Percentiles rank a stretch among this genome's conserved stretches.
Evolutionary conservation across 1,284 basidiomycete genomes (phyloP).

Genomic region (Meira miltonrushii): DNA sequence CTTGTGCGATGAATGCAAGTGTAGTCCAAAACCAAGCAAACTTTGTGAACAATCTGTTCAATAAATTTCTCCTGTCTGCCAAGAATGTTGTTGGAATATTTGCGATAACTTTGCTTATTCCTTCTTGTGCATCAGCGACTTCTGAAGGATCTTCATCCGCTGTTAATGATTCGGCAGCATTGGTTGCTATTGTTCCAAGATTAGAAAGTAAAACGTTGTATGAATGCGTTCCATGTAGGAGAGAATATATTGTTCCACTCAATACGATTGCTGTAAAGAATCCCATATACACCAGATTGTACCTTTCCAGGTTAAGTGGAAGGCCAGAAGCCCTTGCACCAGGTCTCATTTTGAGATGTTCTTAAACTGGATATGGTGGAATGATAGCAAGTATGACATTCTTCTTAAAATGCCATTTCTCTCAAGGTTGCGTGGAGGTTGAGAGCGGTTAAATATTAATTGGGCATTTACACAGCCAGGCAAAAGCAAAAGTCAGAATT

Average conservation of each 20-base stretch:
- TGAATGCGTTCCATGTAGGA: conserved; percentile 58
- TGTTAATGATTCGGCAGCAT: conserved; percentile 62
- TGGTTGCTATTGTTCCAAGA: conserved; percentile 28
- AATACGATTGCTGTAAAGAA: conserved; percentile 55
- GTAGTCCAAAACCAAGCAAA: conserved; percentile 82
- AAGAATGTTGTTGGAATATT: conserved; percentile 55
- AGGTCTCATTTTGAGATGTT: no score
- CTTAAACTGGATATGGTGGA: no score
- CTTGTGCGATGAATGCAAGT: conserved; percentile 21
- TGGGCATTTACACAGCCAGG: no score
- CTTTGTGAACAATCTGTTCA: conserved; percentile 86
- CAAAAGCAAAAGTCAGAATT: no score
- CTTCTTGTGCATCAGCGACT: no score
- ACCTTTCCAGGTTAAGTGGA: conserved; percentile 7
- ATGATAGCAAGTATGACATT: no score
- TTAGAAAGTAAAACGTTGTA: conserved; percentile 33
- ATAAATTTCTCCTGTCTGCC: conserved; percentile 71
- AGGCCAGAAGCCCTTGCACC: neutral
- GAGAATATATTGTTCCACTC: conserved; percentile 60
- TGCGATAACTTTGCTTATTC: neutral
- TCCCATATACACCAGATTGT: conserved; percentile 29
- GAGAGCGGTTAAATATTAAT: no score
- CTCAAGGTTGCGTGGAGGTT: no score
- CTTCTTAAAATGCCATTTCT: no score
- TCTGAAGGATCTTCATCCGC: neutral